Percentiles rank a stretch among this genome's conserved stretches.
These are phyloP conservation scores for Leccinum longicurvipes DNA, from an alignment of 768 basidiomycete genomes.

Conservation along the genomic window DNA sequence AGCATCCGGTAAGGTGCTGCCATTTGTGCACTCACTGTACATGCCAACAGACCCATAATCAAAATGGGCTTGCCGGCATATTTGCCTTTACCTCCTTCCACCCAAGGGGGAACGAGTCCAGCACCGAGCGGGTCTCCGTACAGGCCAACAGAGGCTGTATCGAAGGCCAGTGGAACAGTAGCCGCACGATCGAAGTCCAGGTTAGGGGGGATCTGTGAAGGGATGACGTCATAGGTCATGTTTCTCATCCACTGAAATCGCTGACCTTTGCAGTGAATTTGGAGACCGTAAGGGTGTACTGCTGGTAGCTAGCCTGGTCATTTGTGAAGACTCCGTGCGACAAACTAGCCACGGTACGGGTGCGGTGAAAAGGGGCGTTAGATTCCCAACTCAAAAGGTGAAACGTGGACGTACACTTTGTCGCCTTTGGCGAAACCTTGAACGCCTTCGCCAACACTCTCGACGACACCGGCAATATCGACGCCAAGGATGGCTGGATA, in stretches of 20 bases:
- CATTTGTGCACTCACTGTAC: conserved; percentile 32
- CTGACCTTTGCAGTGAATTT: conserved; percentile 37
- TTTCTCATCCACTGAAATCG: background rate
- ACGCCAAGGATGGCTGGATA: conserved; percentile 37
- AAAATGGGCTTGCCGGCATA: conserved; percentile 42
- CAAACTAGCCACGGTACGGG: conserved; percentile 11
- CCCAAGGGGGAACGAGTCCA: conserved; percentile 38
- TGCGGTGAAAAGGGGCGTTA: background rate
- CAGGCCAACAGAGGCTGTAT: conserved; percentile 47
- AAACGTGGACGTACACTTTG: conserved; percentile 31
- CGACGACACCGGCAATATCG: conserved; percentile 39
- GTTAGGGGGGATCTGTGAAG: conserved; percentile 40
- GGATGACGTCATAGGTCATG: conserved; percentile 2
- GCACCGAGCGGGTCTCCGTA: conserved; percentile 39
- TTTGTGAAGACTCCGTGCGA: conserved; percentile 32
- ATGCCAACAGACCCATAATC: conserved; percentile 51
- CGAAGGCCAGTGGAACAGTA: conserved; percentile 45
- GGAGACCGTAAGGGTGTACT: conserved; percentile 34
- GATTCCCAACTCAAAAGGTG: background rate
- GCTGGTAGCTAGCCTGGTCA: conserved; percentile 37
- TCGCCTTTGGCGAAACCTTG: conserved; percentile 36
- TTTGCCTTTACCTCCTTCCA: conserved; percentile 29
- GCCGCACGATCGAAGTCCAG: conserved; percentile 43
- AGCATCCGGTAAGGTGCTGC: background rate
- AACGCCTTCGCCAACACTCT: conserved; percentile 37